These are phyloP conservation scores for Naganishia randhawae DNA, from an alignment of 768 basidiomycete genomes.

Conservation along the genomic window DNA sequence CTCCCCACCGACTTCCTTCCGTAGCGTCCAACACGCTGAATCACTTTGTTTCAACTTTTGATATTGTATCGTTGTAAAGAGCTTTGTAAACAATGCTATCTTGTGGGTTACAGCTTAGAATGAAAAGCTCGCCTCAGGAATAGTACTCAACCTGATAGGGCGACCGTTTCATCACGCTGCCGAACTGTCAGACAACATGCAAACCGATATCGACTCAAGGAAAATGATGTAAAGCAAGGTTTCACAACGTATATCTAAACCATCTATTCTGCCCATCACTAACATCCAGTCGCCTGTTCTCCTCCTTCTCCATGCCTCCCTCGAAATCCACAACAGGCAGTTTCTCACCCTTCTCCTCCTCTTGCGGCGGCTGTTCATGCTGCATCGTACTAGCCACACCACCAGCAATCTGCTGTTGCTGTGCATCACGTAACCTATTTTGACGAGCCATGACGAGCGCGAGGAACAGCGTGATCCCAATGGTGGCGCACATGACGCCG, in stretches of 20 bases:
- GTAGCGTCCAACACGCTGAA: too few relatives aligned
- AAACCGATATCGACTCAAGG: background rate
- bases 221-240: background rate
- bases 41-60: too few relatives aligned
- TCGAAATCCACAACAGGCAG: background rate
- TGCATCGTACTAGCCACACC: too few relatives aligned
- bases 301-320: background rate
- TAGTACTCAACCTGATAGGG: too few relatives aligned
- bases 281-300: background rate
- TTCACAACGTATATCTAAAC: slow-evolving; percentile 14
- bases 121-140: too few relatives aligned
- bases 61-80: too few relatives aligned
- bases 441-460: background rate
- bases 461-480: slow-evolving; percentile 3
- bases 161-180: background rate
- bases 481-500: slow-evolving; percentile 21
- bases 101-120: too few relatives aligned
- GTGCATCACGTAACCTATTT: background rate
- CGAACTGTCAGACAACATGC: background rate
- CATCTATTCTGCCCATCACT: slow-evolving; percentile 13
- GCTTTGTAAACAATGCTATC: too few relatives aligned
- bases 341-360: too few relatives aligned
- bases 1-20: too few relatives aligned
- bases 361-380: too few relatives aligned
- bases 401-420: too few relatives aligned